Evolutionary conservation across 1,284 basidiomycete genomes (phyloP).

Genomic region (Microstroma glucosiphilum): DNA sequence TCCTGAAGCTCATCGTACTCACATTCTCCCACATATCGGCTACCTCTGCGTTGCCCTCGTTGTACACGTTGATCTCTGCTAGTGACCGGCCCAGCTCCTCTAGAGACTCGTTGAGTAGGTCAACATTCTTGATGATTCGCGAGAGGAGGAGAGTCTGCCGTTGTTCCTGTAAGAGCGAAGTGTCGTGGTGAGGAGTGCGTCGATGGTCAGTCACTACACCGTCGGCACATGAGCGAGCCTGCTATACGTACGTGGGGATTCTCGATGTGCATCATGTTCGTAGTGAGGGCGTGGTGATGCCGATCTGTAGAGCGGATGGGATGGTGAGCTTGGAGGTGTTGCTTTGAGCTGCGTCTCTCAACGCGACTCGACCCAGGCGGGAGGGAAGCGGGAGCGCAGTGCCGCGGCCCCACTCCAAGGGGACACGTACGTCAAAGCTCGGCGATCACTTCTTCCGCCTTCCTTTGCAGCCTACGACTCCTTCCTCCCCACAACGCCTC

Average conservation of each 20-base stretch:
- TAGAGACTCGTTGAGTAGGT: slow-evolving; percentile 53
- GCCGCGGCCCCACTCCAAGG: too few relatives aligned
- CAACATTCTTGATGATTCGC: slow-evolving; percentile 81
- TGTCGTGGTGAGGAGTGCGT: not conserved
- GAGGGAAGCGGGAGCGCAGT: too few relatives aligned
- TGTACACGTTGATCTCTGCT: slow-evolving; percentile 51
- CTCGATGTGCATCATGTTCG: slow-evolving; percentile 1
- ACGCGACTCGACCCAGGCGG: too few relatives aligned
- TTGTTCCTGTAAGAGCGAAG: slow-evolving; percentile 66
- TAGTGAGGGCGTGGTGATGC: not conserved
- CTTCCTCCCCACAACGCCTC: too few relatives aligned
- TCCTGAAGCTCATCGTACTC: slow-evolving; percentile 13
- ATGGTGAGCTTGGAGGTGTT: too few relatives aligned
- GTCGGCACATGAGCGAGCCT: not conserved
- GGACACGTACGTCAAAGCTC: too few relatives aligned
- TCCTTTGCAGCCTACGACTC: too few relatives aligned
- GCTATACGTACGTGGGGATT: not conserved
- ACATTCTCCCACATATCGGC: slow-evolving; percentile 45
- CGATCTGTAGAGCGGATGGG: not conserved
- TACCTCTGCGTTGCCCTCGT: slow-evolving; percentile 42
- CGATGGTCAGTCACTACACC: not conserved
- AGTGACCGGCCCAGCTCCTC: slow-evolving; percentile 73
- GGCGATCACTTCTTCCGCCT: too few relatives aligned
- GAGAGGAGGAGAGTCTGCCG: slow-evolving; percentile 80
- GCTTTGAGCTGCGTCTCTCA: too few relatives aligned